Evolutionary conservation across 257 asterid species (phyloP), one percentile per base, ranked within the genome.

Genomic region (Galeopsis tetrahit): DNA sequence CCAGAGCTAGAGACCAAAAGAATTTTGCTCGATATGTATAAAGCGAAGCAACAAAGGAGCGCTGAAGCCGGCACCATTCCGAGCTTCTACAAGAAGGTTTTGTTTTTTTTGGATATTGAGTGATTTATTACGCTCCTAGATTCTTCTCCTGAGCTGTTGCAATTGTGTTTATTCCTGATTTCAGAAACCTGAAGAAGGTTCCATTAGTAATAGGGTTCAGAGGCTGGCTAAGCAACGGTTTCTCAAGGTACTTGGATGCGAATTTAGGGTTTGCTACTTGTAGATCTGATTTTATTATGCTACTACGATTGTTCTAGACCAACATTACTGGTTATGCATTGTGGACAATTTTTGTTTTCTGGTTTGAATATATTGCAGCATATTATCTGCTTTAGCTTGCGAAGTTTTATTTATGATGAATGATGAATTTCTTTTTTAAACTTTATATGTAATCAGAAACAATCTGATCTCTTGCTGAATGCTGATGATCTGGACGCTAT

Each of bases 401-500:
- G 59, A 48, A 15, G 63, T 77, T 65, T 53, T 55, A 13, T 28
- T 13, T 42, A 5, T 52, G 40, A 49, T 34, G 65, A 48, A 5
- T 64, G 51, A 66, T 55, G 8, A 15, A 49, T 17, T 32, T 17
- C 32, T 21, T 42, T 28, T 75, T 67, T 81, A 3, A 0, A 49
- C 1, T 49, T 49, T 49, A n/a, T 70, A 63, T 69, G 69, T 75
- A 76, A 40, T 70, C 86, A 92, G 99, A 95, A 92, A 86, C 99
- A 95, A 95, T 92, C 98, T 42, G 99, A 95, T 85, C 91, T 88
- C 70, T 78, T 95, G 86, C 89, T 95, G 78, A 95, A 95, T 92
- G 99, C 97, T 62, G 99, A 95, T 79, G 99, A 95, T 79, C 82
- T 95, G 88, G 99, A 95, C 80, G 97, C 98, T 51, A 95, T 95